Percentiles rank a stretch among this genome's conserved stretches.
Evolutionary conservation across 306 rosid genomes (phyloP).

Genomic region (Inga laurina): DNA sequence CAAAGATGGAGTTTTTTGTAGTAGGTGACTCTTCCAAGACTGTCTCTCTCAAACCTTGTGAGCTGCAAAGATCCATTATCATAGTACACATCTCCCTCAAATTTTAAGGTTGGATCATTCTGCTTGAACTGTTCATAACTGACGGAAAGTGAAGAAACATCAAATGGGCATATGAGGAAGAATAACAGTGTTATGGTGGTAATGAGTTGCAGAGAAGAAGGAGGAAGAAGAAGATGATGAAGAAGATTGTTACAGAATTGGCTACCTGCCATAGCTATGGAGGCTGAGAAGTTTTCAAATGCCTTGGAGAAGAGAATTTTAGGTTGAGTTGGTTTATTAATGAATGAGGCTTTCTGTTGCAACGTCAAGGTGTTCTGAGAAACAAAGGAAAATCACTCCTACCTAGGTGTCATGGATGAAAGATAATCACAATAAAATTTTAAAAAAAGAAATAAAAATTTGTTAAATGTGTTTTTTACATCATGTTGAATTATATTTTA

Average conservation of each 20-base stretch:
- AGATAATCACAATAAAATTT: too few species aligned
- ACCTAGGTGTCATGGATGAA: too few species aligned
- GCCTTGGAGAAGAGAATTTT: neutral
- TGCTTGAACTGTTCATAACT: neutral
- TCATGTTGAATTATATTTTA: too few species aligned
- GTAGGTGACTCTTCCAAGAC: conserved; percentile 33
- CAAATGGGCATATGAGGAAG: neutral
- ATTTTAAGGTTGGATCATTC: neutral
- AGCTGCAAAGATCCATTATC: neutral
- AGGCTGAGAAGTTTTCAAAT: neutral
- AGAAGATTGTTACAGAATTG: neutral
- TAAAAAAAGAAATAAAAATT: too few species aligned
- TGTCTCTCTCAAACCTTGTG: neutral
- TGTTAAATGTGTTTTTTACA: too few species aligned
- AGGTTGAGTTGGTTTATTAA: neutral
- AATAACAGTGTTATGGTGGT: neutral
- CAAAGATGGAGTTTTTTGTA: conserved; percentile 33
- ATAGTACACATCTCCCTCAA: neutral
- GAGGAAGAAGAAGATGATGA: neutral
- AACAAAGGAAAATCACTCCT: too few species aligned
- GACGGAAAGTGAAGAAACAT: neutral
- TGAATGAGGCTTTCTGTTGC: neutral
- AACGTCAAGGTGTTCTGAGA: neutral
- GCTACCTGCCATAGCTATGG: neutral
- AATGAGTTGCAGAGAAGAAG: neutral